A percentile compares a stretch with the other conserved stretches of the same genome.
phyloP scores from a whole-genome alignment of 768 basidiomycete species.

The Tubosaeta sp. region DNA sequence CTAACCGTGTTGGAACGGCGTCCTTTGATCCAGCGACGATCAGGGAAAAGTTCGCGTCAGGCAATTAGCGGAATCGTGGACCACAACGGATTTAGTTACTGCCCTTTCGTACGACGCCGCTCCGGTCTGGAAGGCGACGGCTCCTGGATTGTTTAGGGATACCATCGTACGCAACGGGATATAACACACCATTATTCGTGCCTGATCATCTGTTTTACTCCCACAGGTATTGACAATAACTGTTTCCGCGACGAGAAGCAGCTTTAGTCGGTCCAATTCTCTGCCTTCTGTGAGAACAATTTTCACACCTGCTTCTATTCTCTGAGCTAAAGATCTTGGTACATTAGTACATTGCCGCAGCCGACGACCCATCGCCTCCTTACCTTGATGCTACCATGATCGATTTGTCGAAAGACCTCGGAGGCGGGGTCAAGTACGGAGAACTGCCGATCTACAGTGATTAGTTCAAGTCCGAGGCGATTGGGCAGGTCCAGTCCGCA shows the following conservation, averaged over 20 bases:
- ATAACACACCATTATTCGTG: background rate
- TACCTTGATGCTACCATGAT: slow-evolving; percentile 25
- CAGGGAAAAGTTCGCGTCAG: slow-evolving; percentile 43
- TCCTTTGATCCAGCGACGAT: background rate
- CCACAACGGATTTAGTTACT: slow-evolving; percentile 33
- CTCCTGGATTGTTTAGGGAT: slow-evolving; percentile 37
- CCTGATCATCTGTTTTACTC: background rate
- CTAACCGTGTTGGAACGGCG: background rate
- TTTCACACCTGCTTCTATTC: background rate
- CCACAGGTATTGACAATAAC: slow-evolving; percentile 37
- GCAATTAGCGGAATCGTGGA: slow-evolving; percentile 38
- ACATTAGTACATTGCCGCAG: slow-evolving; percentile 37
- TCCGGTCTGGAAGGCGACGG: slow-evolving; percentile 40
- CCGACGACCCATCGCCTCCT: slow-evolving; percentile 32
- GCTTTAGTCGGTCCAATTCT: slow-evolving; percentile 40
- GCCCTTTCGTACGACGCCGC: slow-evolving; percentile 21
- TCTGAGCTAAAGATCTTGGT: background rate
- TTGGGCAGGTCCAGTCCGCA: slow-evolving; percentile 9
- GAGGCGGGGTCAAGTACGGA: slow-evolving; percentile 30
- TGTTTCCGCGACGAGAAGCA: slow-evolving; percentile 31
- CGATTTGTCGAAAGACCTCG: slow-evolving; percentile 24
- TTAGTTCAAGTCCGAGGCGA: slow-evolving; percentile 3
- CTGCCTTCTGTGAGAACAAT: slow-evolving; percentile 39
- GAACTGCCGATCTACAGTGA: slow-evolving; percentile 43
- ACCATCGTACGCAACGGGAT: slow-evolving; percentile 30